These are phyloP conservation scores for Colletotrichum shisoi DNA, from an alignment of 2,329 filamentous ascomycete species.

Conservation along the genomic window DNA sequence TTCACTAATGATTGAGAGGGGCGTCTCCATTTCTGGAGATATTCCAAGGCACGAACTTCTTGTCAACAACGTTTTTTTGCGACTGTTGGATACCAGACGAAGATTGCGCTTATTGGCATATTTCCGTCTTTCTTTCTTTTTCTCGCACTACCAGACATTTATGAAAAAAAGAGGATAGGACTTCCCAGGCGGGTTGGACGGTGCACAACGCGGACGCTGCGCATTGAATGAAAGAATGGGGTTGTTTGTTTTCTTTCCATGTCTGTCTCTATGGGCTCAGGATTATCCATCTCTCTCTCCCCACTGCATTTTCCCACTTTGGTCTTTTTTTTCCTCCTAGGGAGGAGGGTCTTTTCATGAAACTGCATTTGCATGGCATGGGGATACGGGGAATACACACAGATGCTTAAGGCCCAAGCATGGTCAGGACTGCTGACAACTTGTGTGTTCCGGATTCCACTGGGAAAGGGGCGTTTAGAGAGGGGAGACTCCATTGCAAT, in stretches of 20 bases:
- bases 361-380: slow-evolving; percentile 38
- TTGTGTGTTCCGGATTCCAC: not conserved
- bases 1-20: slow-evolving; percentile 37
- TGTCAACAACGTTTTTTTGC: slow-evolving; percentile 1
- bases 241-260: slow-evolving; percentile 22
- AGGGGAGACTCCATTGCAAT: slow-evolving; percentile 2
- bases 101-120: slow-evolving; percentile 18
- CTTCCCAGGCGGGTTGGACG: slow-evolving; percentile 16
- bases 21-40: slow-evolving; percentile 14
- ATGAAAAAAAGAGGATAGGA: slow-evolving; percentile 18
- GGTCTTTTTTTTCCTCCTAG: slow-evolving; percentile 4
- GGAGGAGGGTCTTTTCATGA: slow-evolving; percentile 19
- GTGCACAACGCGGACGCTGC: slow-evolving; percentile 8
- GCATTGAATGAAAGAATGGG: slow-evolving; percentile 18
- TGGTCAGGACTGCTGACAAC: slow-evolving; percentile 5
- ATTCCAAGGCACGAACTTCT: slow-evolving; percentile 1
- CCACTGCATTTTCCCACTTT: slow-evolving; percentile 10
- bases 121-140: slow-evolving; percentile 4
- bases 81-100: slow-evolving; percentile 31
- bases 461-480: slow-evolving; percentile 32
- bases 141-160: slow-evolving; percentile 23
- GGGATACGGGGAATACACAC: slow-evolving; percentile 1
- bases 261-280: slow-evolving; percentile 22
- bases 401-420: slow-evolving; percentile 3
- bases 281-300: slow-evolving; percentile 18